A percentile compares a stretch with the other conserved stretches of the same genome.
phyloP scores from a whole-genome alignment of 768 basidiomycete species.

The Tricholoma sp. region DNA sequence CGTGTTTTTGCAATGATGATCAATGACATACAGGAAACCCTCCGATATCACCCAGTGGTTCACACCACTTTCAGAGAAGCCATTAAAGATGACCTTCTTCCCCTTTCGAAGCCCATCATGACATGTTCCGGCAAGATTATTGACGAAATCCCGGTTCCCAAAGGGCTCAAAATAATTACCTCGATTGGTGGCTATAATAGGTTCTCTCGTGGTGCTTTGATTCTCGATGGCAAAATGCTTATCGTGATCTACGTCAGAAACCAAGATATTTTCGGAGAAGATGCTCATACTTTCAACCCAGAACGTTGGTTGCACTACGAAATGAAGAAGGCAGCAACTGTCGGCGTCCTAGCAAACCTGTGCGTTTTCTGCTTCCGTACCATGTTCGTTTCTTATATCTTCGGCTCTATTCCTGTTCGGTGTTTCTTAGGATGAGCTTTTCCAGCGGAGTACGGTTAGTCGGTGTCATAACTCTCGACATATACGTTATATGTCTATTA shows the following conservation, averaged over 20 bases:
- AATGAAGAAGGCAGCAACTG: constrained; percentile 34
- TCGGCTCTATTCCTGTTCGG: constrained; percentile 1
- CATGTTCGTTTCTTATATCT: not conserved
- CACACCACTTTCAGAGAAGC: constrained; percentile 34
- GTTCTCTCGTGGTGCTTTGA: constrained; percentile 19
- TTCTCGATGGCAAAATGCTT: not conserved
- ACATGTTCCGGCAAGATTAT: constrained; percentile 40
- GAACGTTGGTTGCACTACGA: constrained; percentile 42
- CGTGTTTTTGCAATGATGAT: not conserved
- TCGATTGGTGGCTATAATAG: constrained; percentile 53
- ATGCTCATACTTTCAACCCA: constrained; percentile 42
- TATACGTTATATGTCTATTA: not conserved
- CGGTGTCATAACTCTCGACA: not conserved
- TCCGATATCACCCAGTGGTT: constrained; percentile 39
- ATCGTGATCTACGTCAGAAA: constrained; percentile 22
- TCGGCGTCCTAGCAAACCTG: constrained; percentile 48
- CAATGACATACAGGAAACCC: constrained; percentile 31
- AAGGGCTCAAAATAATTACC: constrained; percentile 43
- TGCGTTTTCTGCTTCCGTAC: constrained; percentile 15
- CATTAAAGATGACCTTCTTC: constrained; percentile 49
- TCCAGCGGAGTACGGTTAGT: constrained; percentile 27
- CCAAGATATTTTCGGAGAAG: constrained; percentile 40
- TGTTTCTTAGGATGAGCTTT: constrained; percentile 21
- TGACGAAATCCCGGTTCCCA: constrained; percentile 43
- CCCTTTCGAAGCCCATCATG: constrained; percentile 48